Conservation (phyloP, 2,329 filamentous ascomycete genomes). For the Niveomyces coronatus region DNA sequence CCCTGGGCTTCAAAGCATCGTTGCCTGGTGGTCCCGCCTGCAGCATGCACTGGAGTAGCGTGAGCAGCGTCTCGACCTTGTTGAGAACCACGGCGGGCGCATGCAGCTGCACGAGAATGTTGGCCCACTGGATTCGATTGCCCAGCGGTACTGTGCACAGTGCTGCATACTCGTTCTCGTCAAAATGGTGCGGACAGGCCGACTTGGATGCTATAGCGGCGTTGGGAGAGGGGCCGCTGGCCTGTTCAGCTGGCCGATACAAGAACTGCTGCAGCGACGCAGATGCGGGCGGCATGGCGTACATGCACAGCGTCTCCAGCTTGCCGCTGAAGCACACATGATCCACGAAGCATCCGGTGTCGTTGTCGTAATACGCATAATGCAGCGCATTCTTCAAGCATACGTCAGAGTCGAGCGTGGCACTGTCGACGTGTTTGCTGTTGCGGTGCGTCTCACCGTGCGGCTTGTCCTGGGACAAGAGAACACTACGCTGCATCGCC, state of each 20-base stretch:
- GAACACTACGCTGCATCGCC: not conserved
- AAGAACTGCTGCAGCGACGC: constrained; percentile 29
- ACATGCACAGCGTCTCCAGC: constrained; percentile 24
- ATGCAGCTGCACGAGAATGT: constrained; percentile 40
- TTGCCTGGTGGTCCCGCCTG: constrained; percentile 30
- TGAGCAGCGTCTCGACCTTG: constrained; percentile 31
- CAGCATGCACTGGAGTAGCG: constrained; percentile 38
- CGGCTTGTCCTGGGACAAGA: not conserved
- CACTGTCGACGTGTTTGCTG: not conserved
- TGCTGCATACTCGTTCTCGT: constrained; percentile 40
- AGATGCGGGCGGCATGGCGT: constrained; percentile 25
- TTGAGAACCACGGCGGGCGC: constrained; percentile 37
- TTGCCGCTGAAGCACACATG: not conserved
- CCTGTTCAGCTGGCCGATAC: constrained; percentile 16
- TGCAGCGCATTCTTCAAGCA: not conserved
- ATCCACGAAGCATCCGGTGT: not conserved
- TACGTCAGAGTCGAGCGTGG: not conserved
- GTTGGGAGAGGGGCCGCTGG: constrained; percentile 31
- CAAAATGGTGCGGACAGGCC: constrained; percentile 36
- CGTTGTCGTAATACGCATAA: not conserved
- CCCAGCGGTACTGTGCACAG: constrained; percentile 40
- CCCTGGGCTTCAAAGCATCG: not conserved
- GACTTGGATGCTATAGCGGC: constrained; percentile 34
- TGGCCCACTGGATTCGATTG: constrained; percentile 39
- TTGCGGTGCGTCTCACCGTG: not conserved